Evolutionary conservation across 1,284 basidiomycete genomes (phyloP).

Genomic region (Trichosporon sp.): DNA sequence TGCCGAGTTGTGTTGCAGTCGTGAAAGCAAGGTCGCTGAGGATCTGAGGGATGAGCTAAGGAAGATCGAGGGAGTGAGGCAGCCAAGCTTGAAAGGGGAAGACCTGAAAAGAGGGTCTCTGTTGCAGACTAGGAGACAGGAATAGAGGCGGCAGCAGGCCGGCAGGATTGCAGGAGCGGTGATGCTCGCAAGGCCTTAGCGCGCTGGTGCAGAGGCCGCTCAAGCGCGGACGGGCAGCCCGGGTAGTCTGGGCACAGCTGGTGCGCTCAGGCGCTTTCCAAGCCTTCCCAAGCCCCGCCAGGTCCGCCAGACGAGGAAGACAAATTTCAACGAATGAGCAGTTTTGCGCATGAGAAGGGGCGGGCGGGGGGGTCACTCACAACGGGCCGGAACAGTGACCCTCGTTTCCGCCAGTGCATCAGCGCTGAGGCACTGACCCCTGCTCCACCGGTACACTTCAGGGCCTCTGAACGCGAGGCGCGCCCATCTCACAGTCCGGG

Average conservation of each 20-base stretch:
- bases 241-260: neutral
- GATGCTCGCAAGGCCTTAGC: neutral
- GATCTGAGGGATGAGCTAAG: neutral
- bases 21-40: constrained; percentile 13
- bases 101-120: constrained; percentile 21
- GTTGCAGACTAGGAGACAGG: neutral
- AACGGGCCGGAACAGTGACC: constrained; percentile 1
- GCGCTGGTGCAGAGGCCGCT: neutral
- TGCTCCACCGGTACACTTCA: neutral
- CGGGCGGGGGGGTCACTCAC: neutral
- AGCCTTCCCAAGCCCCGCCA: neutral
- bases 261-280: neutral
- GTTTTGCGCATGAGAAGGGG: neutral
- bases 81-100: neutral
- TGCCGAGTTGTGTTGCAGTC: neutral
- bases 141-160: neutral
- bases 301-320: neutral
- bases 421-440: neutral
- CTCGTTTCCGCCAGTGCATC: constrained; percentile 4
- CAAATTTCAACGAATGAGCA: constrained; percentile 5
- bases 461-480: neutral
- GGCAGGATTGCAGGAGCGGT: neutral
- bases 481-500: constrained; percentile 8
- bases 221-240: neutral
- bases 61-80: neutral